Percentiles rank a stretch among this genome's conserved stretches.
Conservation (phyloP, 495 filamentous ascomycete genomes). For the Daldinia grandis region DNA sequence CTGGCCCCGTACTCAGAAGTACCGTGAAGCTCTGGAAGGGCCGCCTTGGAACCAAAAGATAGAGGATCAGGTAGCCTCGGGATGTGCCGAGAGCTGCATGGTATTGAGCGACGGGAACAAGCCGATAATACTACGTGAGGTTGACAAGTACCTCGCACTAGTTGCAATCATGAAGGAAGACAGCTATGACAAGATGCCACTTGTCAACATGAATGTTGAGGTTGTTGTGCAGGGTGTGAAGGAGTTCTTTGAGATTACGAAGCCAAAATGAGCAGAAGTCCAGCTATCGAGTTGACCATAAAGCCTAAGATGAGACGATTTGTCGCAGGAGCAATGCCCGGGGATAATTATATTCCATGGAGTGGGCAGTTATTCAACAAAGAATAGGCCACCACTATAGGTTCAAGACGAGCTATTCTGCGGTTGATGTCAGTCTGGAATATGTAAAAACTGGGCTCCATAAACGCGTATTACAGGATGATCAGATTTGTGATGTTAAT, state of each 20-base stretch:
- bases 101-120: slow-evolving; percentile 80
- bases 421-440: neutral
- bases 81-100: slow-evolving; percentile 80
- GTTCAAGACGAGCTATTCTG: neutral
- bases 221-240: slow-evolving; percentile 62
- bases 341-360: neutral
- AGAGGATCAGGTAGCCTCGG: slow-evolving; percentile 67
- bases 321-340: neutral
- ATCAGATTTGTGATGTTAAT: neutral
- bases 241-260: slow-evolving; percentile 66
- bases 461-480: neutral
- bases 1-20: slow-evolving; percentile 65
- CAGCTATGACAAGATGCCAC: slow-evolving; percentile 65
- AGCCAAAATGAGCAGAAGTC: slow-evolving; percentile 48
- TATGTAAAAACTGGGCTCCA: neutral
- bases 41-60: slow-evolving; percentile 69
- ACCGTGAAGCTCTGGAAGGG: slow-evolving; percentile 64
- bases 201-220: slow-evolving; percentile 66
- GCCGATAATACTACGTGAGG: slow-evolving; percentile 84
- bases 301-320: neutral
- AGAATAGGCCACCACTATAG: neutral
- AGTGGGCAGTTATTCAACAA: slow-evolving; percentile 1
- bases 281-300: neutral
- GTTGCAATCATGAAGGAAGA: slow-evolving; percentile 79
- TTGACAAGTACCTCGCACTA: slow-evolving; percentile 84